Evolutionary conservation across 495 filamentous ascomycete genomes (phyloP).

Genomic region (Umbilicaria muhlenbergii): DNA sequence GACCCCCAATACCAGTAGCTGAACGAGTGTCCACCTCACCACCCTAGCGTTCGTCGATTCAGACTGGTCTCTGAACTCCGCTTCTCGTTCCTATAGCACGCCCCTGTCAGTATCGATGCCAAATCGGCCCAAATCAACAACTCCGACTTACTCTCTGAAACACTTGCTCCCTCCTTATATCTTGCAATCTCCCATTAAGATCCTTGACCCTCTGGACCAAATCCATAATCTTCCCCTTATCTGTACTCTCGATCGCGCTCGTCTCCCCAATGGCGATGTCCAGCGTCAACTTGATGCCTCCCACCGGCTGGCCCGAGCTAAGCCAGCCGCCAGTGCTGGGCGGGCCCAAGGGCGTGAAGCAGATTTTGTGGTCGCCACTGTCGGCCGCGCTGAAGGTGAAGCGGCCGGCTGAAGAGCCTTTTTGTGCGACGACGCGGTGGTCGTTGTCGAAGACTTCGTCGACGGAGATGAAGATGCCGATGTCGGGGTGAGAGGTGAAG

Average conservation of each 20-base stretch:
- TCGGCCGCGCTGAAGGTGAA: slow-evolving; percentile 97
- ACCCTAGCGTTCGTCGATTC: slow-evolving; percentile 87
- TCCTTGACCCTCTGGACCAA: slow-evolving; percentile 82
- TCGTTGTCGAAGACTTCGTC: slow-evolving; percentile 97
- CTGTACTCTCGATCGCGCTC: slow-evolving; percentile 80
- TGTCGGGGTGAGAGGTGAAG: slow-evolving; percentile 52
- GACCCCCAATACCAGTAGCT: slow-evolving; percentile 71
- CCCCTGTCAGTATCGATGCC: not conserved
- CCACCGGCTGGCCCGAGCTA: slow-evolving; percentile 40
- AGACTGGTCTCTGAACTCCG: slow-evolving; percentile 94
- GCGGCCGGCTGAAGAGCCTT: slow-evolving; percentile 56
- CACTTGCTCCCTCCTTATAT: slow-evolving; percentile 86
- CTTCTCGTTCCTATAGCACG: slow-evolving; percentile 68
- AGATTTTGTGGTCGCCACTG: slow-evolving; percentile 84
- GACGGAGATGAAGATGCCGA: slow-evolving; percentile 80
- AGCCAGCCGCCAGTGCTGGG: slow-evolving; percentile 53
- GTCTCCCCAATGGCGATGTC: slow-evolving; percentile 95
- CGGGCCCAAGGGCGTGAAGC: slow-evolving; percentile 67
- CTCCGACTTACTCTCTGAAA: slow-evolving; percentile 69
- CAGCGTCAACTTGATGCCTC: slow-evolving; percentile 67
- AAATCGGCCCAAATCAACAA: not conserved
- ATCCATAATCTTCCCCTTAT: slow-evolving; percentile 87
- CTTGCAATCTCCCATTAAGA: slow-evolving; percentile 71
- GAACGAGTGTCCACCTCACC: slow-evolving; percentile 84
- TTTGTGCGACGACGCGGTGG: slow-evolving; percentile 84